Evolutionary conservation across 139 green algal genomes (phyloP).

Genomic region (Tetradesmus obliquus): DNA sequence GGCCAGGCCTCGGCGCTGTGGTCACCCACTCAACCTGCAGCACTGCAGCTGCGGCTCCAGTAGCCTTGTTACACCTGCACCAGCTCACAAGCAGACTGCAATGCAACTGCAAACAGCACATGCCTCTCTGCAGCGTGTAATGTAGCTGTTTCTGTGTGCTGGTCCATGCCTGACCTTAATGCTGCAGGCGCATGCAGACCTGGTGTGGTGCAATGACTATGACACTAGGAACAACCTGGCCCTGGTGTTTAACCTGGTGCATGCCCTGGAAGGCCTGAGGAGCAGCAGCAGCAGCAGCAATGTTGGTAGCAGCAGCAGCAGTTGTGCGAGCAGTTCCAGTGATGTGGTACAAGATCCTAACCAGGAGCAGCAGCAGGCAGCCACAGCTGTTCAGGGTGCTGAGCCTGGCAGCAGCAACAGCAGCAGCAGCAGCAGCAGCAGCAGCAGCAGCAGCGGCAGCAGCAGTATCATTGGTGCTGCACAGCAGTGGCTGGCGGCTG

Average conservation of each 20-base stretch:
- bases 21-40: too few species aligned
- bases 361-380: slow-evolving; percentile 16
- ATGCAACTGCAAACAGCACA: too few species aligned
- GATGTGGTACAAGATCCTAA: not conserved
- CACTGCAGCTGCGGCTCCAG: too few species aligned
- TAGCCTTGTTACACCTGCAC: too few species aligned
- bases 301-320: slow-evolving; percentile 17
- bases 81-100: too few species aligned
- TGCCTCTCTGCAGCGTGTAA: not conserved
- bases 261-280: slow-evolving; percentile 14
- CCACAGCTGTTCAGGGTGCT: not conserved
- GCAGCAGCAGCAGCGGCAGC: not conserved
- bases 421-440: not conserved
- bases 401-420: not conserved
- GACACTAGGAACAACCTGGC: slow-evolving; percentile 51
- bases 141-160: not conserved
- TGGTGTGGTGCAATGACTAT: slow-evolving; percentile 79
- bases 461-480: not conserved
- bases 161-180: not conserved
- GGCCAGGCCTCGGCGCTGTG: too few species aligned
- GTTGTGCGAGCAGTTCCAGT: not conserved
- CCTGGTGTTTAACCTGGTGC: slow-evolving; percentile 63
- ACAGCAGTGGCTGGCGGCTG: not conserved
- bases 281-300: slow-evolving; percentile 23
- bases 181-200: slow-evolving; percentile 66